Percentiles rank a stretch among this genome's conserved stretches.
Conservation (phyloP, 2,329 filamentous ascomycete genomes). For the Ilyonectria robusta region DNA sequence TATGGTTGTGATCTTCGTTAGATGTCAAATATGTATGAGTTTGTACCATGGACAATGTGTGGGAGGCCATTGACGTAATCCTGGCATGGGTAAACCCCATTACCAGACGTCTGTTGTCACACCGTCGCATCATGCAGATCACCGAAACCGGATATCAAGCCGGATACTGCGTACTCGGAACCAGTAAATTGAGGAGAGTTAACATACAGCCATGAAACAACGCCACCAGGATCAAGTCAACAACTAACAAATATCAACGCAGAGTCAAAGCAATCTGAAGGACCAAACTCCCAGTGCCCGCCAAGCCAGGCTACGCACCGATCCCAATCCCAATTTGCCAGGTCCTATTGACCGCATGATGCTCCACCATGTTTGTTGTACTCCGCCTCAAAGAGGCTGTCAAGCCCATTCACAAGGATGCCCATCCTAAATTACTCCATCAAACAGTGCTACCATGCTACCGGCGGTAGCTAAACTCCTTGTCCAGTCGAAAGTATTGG, state of each 20-base stretch:
- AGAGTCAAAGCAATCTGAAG: slow-evolving; percentile 29
- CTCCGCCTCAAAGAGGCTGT: slow-evolving; percentile 47
- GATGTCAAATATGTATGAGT: too few species aligned
- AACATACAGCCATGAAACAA: slow-evolving; percentile 40
- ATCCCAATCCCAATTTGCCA: slow-evolving; percentile 35
- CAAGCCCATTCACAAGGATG: slow-evolving; percentile 42
- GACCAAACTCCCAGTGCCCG: slow-evolving; percentile 28
- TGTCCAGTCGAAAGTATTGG: slow-evolving; percentile 26
- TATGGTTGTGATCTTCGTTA: too few species aligned
- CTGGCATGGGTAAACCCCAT: too few species aligned
- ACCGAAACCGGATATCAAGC: too few species aligned
- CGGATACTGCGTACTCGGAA: neutral
- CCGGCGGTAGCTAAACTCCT: slow-evolving; percentile 21
- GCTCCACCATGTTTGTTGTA: slow-evolving; percentile 45
- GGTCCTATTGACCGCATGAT: slow-evolving; percentile 36
- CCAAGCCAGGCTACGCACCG: slow-evolving; percentile 36
- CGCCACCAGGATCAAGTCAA: slow-evolving; percentile 37
- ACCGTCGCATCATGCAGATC: too few species aligned
- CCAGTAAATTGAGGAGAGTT: slow-evolving; percentile 44
- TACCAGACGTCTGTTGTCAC: too few species aligned
- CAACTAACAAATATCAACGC: slow-evolving; percentile 20
- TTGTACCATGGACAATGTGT: too few species aligned
- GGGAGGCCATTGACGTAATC: too few species aligned
- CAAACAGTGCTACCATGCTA: slow-evolving; percentile 37
- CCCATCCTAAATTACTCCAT: slow-evolving; percentile 43